Evolutionary conservation across 805 yeast genomes (phyloP).

Genomic region (Scheffersomyces spartinae): DNA sequence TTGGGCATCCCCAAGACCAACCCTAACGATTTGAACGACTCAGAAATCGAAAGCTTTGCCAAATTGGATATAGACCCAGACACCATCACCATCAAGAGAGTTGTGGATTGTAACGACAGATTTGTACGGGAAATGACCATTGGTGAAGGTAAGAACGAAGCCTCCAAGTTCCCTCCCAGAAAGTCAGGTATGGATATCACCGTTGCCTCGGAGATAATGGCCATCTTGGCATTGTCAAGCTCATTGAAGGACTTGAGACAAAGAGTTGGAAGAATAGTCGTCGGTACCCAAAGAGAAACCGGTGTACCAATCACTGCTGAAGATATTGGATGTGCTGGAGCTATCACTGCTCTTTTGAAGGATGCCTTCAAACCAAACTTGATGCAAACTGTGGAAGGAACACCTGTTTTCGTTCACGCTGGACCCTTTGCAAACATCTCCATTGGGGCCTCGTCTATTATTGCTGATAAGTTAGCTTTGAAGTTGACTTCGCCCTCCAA

Average conservation of each 20-base stretch:
- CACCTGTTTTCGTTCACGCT: constrained; percentile 95
- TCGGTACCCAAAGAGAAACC: constrained; percentile 56
- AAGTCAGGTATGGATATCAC: constrained; percentile 91
- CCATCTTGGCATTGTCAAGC: constrained; percentile 76
- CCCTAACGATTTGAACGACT: constrained; percentile 70
- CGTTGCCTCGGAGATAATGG: constrained; percentile 95
- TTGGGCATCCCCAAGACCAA: constrained; percentile 74
- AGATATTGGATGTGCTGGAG: constrained; percentile 93
- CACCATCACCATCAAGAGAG: constrained; percentile 85
- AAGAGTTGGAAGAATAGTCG: constrained; percentile 82
- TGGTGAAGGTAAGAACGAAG: constrained; percentile 87
- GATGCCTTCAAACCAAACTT: constrained; percentile 94
- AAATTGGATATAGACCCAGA: constrained; percentile 83
- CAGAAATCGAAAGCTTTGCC: constrained; percentile 65
- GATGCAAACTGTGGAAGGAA: constrained; percentile 96
- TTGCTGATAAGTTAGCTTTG: constrained; percentile 88
- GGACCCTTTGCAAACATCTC: constrained; percentile 98
- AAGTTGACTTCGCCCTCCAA: constrained; percentile 45
- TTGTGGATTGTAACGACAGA: constrained; percentile 90
- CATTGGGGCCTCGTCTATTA: constrained; percentile 90
- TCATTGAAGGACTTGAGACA: constrained; percentile 74
- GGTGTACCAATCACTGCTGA: constrained; percentile 88
- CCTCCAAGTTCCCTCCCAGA: constrained; percentile 64
- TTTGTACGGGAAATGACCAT: constrained; percentile 79
- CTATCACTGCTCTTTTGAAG: constrained; percentile 84